Percentiles rank a stretch among this genome's conserved stretches.
phyloP scores from a whole-genome alignment of 2,329 filamentous ascomycete genomes.

The Phaeoacremonium minimum region DNA sequence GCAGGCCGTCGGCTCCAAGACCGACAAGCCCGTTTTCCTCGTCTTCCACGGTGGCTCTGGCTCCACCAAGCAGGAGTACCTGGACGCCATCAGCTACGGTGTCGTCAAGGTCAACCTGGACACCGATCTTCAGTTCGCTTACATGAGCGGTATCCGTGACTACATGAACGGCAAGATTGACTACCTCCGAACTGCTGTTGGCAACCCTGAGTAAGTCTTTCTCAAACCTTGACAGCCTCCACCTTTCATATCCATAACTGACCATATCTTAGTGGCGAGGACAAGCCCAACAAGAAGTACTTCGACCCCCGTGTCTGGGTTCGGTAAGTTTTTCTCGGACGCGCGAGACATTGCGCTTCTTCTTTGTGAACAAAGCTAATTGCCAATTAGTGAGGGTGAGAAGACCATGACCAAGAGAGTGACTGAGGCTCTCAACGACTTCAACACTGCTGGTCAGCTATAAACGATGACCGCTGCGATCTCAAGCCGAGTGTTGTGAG shows the following conservation, averaged over 20 bases:
- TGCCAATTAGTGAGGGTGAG: constrained; percentile 93
- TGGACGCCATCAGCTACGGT: constrained; percentile 82
- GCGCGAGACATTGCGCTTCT: too few species aligned
- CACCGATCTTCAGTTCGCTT: constrained; percentile 95
- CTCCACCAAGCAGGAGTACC: constrained; percentile 85
- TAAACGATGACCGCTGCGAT: constrained; percentile 45
- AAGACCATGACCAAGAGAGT: constrained; percentile 91
- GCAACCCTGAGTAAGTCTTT: constrained; percentile 97
- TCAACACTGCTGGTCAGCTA: constrained; percentile 78
- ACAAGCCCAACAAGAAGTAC: constrained; percentile 99
- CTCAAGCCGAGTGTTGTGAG: background rate
- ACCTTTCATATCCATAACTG: too few species aligned
- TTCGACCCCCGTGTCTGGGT: constrained; percentile 93
- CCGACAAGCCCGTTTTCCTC: constrained; percentile 94
- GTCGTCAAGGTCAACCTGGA: constrained; percentile 99
- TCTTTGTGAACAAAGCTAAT: too few species aligned
- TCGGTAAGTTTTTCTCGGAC: too few species aligned
- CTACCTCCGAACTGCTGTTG: constrained; percentile 81
- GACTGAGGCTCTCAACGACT: constrained; percentile 78
- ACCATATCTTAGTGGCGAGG: too few species aligned
- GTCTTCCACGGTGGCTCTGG: constrained; percentile 99
- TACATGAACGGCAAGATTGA: constrained; percentile 94
- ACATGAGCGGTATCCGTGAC: constrained; percentile 88
- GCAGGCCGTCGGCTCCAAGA: constrained; percentile 66
- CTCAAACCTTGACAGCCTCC: constrained; percentile 32